Base-by-base conservation (phyloP, 2,329 filamentous ascomycete genomes). In the Sclerotinia glacialis region DNA sequence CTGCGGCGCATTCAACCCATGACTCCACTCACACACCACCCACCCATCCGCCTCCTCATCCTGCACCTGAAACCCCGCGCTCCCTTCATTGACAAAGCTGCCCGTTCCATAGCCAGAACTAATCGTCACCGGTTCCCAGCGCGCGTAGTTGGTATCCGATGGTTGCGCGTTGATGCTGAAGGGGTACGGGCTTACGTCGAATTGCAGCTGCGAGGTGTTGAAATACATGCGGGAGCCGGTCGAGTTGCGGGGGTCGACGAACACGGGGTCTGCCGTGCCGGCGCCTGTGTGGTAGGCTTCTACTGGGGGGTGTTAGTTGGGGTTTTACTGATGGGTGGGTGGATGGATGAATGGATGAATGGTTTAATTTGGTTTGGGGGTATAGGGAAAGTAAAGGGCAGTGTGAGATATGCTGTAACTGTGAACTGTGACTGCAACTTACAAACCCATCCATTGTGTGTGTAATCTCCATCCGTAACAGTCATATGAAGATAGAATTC, bases 1-100 rank as follows among this genome's bases (percentile, higher is more conserved):
- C 28, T 73, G 72, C n/a, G 71, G 72, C 6, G 68, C 67, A 65
- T 73, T 72, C 26, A 67, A n/a, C 0, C 67, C 71, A 66, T 72
- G 72, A 44, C 44, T 69, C 71, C 72, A 73, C 47, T 73, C 70
- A n/a, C 72, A 74, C 4, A 72, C 72, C 21, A 73, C 23, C 72
- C 72, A 74, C 0, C 72, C 72, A 67, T 69, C 71, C 54, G 66
- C 67, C 54, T 70, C 69, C 23, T 61, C 60, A 26, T 67, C 44
- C n/a, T 65, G 16, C 6, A 70, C 50, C 31, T 67, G 55, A 23
- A 73, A 58, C 1, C 72, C 72, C 26, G 61, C 58, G 4, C 55
- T 21, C 0, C 67, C 69, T 14, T 67, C 54, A 23, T 68, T 67
- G 3, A 65, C 52, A 34, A 67, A 72, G 8, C 31, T 55, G 3